Base-by-base conservation (phyloP, 2,329 filamentous ascomycete genomes). In the Cordyceps tenuipes region DNA sequence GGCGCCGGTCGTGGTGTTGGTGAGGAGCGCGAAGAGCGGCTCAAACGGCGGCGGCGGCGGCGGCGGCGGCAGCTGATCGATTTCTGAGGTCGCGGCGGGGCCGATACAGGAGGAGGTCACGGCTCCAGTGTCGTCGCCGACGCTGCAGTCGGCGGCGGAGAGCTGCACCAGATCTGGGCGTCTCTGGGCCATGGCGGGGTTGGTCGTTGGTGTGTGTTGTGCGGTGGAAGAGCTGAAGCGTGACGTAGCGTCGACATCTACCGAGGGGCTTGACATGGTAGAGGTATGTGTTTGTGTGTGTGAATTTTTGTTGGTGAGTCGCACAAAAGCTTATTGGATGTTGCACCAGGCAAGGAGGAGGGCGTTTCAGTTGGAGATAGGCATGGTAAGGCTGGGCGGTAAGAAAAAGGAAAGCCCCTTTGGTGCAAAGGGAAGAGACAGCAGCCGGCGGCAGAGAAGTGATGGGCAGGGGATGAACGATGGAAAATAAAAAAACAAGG, bases 21-120 rank as follows among this genome's bases (percentile, higher is more conserved):
- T 85, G 64, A 97, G 80, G 47, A 97, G 79, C 1, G 90, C 88
- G 77, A 96, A 97, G 77, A 96, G 88, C 2, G 91, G 90, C 49
- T 85, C 80, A 72, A 96, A 93, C 3, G 76, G 71, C 4, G 76
- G 76, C 44, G 64, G 65, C 23, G 57, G 43, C 7, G 50, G 58
- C 5, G 43, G 43, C 7, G 19, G 41, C 8, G 49, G 39, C 13
- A 41, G 44, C 19, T 31, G 39, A 2, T n/a, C 29, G 39, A 10
- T 31, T 39, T 36, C 48, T 17, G 8, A 10, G 19, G n/a, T 46
- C 19, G 8, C 44, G 21, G 6, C 43, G 26, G 47, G 23, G 9
- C 23, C n/a, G 19, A 23, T 23, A 15, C 12, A 43, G 10, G 55
- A 50, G 19, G 46, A 29, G 13, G 55, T 21, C 5, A 50, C 36